A percentile compares a stretch with the other conserved stretches of the same genome.
Conservation (phyloP, 768 basidiomycete species). For the Suillus tomentosus region DNA sequence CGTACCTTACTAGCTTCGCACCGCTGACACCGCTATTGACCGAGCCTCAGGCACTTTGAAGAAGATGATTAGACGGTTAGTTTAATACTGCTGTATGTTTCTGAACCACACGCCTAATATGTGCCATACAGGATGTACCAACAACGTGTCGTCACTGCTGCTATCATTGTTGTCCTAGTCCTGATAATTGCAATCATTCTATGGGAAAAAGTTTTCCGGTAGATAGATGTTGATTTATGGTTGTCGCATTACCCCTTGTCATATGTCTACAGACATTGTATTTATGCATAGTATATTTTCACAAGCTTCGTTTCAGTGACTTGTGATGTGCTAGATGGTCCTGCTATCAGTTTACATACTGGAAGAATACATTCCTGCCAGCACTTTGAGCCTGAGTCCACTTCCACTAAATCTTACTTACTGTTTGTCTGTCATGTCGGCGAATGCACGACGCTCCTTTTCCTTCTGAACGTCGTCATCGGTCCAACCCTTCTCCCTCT, state of each 20-base stretch:
- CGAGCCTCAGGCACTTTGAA: constrained; percentile 89
- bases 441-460: constrained; percentile 29
- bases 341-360: constrained; percentile 20
- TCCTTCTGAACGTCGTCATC: constrained; percentile 25
- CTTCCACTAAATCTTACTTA: constrained; percentile 13
- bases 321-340: constrained; percentile 24
- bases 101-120: constrained; percentile 26
- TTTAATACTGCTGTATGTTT: constrained; percentile 16
- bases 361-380: constrained; percentile 36
- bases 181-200: constrained; percentile 80
- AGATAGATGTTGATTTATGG: constrained; percentile 18
- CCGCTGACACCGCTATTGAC: constrained; percentile 88
- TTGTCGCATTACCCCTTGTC: constrained; percentile 21
- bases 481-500: constrained; percentile 24
- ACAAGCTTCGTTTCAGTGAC: background rate
- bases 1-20: constrained; percentile 57
- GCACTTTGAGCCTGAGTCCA: background rate
- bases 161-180: constrained; percentile 83
- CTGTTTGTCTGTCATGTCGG: constrained; percentile 31
- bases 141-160: constrained; percentile 85
- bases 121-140: constrained; percentile 85
- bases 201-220: constrained; percentile 72
- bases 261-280: constrained; percentile 22
- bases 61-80: constrained; percentile 94
- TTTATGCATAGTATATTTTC: constrained; percentile 31